These are phyloP conservation scores for Phytophthora agathidicida DNA, from an alignment of 352 stramenopile genomes.

Conservation along the genomic window DNA sequence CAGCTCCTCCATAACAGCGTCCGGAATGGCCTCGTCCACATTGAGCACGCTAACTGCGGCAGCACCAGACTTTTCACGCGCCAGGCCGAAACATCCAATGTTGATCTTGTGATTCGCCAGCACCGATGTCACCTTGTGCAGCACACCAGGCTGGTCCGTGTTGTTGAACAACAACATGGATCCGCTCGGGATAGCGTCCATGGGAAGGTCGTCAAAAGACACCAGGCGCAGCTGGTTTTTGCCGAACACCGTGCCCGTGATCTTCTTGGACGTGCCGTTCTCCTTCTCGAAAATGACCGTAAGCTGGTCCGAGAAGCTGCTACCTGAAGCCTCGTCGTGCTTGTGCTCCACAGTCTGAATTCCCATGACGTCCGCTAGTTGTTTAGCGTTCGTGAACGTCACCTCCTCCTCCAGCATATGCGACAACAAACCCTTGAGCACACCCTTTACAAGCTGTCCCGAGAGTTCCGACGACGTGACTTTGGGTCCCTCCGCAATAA, in stretches of 20 bases:
- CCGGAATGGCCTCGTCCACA: slow-evolving; percentile 88
- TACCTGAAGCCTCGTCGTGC: slow-evolving; percentile 76
- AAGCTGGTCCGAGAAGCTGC: slow-evolving; percentile 91
- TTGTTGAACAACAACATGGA: slow-evolving; percentile 96
- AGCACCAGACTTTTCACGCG: slow-evolving; percentile 65
- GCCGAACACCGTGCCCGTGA: slow-evolving; percentile 92
- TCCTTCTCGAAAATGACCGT: slow-evolving; percentile 93
- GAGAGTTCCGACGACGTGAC: slow-evolving; percentile 85
- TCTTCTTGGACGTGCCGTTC: slow-evolving; percentile 75
- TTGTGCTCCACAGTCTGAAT: slow-evolving; percentile 92
- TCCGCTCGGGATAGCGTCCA: slow-evolving; percentile 86
- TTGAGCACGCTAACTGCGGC: slow-evolving; percentile 89
- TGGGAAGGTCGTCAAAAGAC: slow-evolving; percentile 86
- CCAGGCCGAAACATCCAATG: slow-evolving; percentile 93
- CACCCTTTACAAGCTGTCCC: slow-evolving; percentile 84
- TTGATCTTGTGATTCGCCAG: slow-evolving; percentile 94
- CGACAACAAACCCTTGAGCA: slow-evolving; percentile 91
- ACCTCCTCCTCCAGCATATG: slow-evolving; percentile 93
- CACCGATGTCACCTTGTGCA: slow-evolving; percentile 94
- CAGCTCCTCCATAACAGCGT: slow-evolving; percentile 86
- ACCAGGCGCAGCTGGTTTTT: slow-evolving; percentile 89
- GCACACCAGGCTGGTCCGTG: slow-evolving; percentile 93
- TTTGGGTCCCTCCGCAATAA: slow-evolving; percentile 80
- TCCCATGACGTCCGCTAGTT: slow-evolving; percentile 88
- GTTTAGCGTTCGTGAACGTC: slow-evolving; percentile 89